phyloP scores from a whole-genome alignment of 495 filamentous ascomycete species.

The Hypoxylon lenormandii region DNA sequence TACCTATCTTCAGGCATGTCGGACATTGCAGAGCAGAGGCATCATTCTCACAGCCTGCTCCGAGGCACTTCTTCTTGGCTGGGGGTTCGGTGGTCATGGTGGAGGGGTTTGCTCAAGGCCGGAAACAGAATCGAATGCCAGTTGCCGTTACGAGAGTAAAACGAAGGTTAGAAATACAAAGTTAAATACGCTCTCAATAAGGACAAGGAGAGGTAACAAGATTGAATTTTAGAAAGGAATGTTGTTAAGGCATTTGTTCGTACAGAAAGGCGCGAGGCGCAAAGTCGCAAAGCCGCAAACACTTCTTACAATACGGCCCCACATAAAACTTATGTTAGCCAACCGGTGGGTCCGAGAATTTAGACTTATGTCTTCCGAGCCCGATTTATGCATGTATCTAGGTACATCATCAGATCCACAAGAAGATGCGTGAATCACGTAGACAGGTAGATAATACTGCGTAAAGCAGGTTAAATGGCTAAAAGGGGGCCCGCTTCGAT shows the following conservation, averaged over 20 bases:
- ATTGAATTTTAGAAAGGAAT: background rate
- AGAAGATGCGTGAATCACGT: too few species aligned
- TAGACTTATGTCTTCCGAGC: background rate
- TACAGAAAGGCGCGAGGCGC: slow-evolving; percentile 14
- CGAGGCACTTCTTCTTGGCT: slow-evolving; percentile 77
- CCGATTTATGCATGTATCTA: background rate
- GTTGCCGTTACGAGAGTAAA: background rate
- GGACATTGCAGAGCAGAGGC: slow-evolving; percentile 90
- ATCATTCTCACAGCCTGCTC: slow-evolving; percentile 83
- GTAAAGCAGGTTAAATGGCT: too few species aligned
- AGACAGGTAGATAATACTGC: too few species aligned
- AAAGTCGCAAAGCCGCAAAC: slow-evolving; percentile 37
- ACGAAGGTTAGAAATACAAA: background rate
- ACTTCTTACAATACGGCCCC: slow-evolving; percentile 1
- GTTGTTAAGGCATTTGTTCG: slow-evolving; percentile 1
- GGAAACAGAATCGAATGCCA: background rate
- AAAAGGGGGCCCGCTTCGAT: slow-evolving; percentile 2
- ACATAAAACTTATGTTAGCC: background rate
- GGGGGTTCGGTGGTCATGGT: slow-evolving; percentile 62
- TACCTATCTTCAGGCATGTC: slow-evolving; percentile 86
- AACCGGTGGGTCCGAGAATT: slow-evolving; percentile 1
- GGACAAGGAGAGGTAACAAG: background rate
- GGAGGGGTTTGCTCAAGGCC: slow-evolving; percentile 13
- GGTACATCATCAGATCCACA: too few species aligned
- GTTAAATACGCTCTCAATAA: background rate